A percentile compares a stretch with the other conserved stretches of the same genome.
These are phyloP conservation scores for Rhodotorula glutinis DNA, from an alignment of 1,284 basidiomycete genomes.

Conservation along the genomic window DNA sequence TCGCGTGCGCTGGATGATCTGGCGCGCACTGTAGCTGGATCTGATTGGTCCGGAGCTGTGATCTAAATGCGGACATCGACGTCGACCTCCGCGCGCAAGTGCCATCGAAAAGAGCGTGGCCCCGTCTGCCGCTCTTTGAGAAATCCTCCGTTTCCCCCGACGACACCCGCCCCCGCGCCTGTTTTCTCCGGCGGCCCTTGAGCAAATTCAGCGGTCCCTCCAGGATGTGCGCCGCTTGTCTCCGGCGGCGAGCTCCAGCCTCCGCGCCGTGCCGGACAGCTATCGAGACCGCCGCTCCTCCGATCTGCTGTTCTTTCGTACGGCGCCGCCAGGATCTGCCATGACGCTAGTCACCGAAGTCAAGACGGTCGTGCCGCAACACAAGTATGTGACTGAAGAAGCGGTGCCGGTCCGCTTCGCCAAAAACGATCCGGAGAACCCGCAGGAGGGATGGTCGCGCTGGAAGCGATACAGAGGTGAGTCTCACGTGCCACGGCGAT, in stretches of 20 bases:
- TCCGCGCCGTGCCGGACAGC: too few relatives aligned
- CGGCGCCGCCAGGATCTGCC: neutral
- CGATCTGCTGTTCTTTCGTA: neutral
- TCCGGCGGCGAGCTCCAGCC: too few relatives aligned
- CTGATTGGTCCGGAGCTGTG: too few relatives aligned
- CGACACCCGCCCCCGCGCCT: neutral
- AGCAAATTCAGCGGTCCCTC: neutral
- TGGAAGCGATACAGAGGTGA: constrained; percentile 11
- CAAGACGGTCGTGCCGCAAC: constrained; percentile 8
- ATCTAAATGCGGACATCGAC: too few relatives aligned
- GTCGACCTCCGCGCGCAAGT: too few relatives aligned
- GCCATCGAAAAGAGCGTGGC: neutral
- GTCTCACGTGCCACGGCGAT: neutral
- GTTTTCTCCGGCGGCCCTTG: neutral
- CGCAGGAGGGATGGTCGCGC: constrained; percentile 3
- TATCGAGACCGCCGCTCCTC: too few relatives aligned
- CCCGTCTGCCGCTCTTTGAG: neutral
- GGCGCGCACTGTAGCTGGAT: too few relatives aligned
- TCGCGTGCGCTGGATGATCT: too few relatives aligned
- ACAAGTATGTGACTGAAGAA: constrained; percentile 9
- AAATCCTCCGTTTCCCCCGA: neutral
- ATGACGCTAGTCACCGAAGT: neutral
- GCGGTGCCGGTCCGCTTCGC: constrained; percentile 14
- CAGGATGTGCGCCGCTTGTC: neutral
- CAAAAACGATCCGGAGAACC: constrained; percentile 16